phyloP scores from a whole-genome alignment of 768 basidiomycete genomes.

The Floccularia luteovirens region DNA sequence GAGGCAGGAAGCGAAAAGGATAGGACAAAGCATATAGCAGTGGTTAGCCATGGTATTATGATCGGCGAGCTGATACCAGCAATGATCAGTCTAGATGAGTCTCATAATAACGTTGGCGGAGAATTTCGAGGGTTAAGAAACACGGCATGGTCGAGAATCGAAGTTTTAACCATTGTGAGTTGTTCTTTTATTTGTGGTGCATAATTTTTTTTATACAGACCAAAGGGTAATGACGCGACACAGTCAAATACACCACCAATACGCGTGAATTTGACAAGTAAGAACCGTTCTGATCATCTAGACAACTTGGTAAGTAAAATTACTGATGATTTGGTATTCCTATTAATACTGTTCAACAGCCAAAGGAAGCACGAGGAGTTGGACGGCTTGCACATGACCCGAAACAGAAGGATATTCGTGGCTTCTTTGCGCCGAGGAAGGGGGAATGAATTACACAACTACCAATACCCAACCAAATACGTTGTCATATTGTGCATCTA shows the following conservation, averaged over 20 bases:
- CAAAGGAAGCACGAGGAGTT: constrained; percentile 71
- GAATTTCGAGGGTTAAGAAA: constrained; percentile 50
- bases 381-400: constrained; percentile 66
- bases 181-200: constrained; percentile 9
- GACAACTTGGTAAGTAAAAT: constrained; percentile 41
- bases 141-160: constrained; percentile 63
- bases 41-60: constrained; percentile 74
- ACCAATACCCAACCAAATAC: neutral
- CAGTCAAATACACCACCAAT: constrained; percentile 18
- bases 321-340: neutral
- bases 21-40: constrained; percentile 37
- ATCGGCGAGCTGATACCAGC: constrained; percentile 52
- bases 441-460: neutral
- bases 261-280: constrained; percentile 36
- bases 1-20: constrained; percentile 29
- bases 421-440: constrained; percentile 46
- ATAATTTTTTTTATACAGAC: too few species aligned
- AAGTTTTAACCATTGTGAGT: constrained; percentile 29
- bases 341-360: constrained; percentile 11
- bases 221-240: too few species aligned
- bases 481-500: too few species aligned
- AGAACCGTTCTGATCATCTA: constrained; percentile 52
- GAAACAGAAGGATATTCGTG: constrained; percentile 66
- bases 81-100: constrained; percentile 29
- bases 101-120: constrained; percentile 11